A percentile compares a stretch with the other conserved stretches of the same genome.
Conservation (phyloP, 179 eudicot genomes). For the Heliamphora pulchella region DNA sequence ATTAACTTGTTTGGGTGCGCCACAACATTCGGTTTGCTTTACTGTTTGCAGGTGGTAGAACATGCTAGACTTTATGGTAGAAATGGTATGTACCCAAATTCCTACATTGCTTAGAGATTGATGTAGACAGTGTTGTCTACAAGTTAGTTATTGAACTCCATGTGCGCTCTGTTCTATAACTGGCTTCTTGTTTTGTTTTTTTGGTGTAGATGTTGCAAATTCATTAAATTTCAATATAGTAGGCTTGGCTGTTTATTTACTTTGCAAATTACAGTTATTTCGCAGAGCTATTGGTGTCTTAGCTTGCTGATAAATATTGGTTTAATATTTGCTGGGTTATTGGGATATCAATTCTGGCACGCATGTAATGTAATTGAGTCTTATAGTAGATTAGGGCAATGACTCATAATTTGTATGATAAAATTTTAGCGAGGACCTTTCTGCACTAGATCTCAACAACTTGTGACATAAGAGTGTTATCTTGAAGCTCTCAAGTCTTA, state of each 20-base stretch:
- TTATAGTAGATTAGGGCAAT: not conserved
- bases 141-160: not conserved
- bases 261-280: not conserved
- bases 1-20: not conserved
- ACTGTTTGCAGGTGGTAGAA: constrained; percentile 57
- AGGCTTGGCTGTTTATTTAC: not conserved
- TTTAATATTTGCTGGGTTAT: not conserved
- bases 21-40: constrained; percentile 8
- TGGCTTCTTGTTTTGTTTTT: not conserved
- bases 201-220: not conserved
- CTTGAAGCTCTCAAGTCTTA: not conserved
- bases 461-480: not conserved
- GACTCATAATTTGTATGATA: not conserved
- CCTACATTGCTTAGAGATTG: not conserved
- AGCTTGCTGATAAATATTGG: not conserved
- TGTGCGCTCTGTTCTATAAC: not conserved
- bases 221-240: not conserved
- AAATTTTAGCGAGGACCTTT: too few relatives aligned
- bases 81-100: constrained; percentile 49
- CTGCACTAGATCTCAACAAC: too few relatives aligned
- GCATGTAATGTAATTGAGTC: too few relatives aligned
- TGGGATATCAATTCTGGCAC: not conserved
- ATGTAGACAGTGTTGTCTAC: not conserved
- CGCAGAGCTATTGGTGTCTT: not conserved
- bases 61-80: constrained; percentile 67